A percentile compares a stretch with the other conserved stretches of the same genome.
These are phyloP conservation scores for Trypanosoma scelopori DNA, from an alignment of 208 protist genomes.

Conservation along the genomic window DNA sequence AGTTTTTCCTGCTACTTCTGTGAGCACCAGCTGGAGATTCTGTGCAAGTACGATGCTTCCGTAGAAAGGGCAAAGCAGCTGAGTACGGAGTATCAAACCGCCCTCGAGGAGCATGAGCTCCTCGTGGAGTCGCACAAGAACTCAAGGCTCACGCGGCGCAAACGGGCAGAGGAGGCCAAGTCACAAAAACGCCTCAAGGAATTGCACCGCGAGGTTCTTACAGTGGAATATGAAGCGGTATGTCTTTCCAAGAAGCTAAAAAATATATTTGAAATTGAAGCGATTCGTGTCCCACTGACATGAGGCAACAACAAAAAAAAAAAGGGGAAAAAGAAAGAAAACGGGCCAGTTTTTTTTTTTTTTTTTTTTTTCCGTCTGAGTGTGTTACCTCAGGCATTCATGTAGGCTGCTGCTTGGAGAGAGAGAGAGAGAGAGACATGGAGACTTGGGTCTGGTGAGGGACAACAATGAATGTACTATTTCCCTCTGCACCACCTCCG, in stretches of 20 bases:
- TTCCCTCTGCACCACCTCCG: background rate
- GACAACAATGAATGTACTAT: background rate
- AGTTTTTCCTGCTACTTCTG: slow-evolving; percentile 46
- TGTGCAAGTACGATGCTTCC: slow-evolving; percentile 45
- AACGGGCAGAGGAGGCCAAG: slow-evolving; percentile 34
- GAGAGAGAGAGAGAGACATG: background rate
- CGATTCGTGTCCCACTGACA: slow-evolving; percentile 47
- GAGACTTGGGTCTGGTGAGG: background rate
- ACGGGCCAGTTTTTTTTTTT: too few species aligned
- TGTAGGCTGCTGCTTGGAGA: background rate
- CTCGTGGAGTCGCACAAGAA: slow-evolving; percentile 26
- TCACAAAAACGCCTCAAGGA: slow-evolving; percentile 18
- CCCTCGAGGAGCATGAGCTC: slow-evolving; percentile 17
- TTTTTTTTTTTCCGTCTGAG: too few species aligned
- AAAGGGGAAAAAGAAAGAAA: too few species aligned
- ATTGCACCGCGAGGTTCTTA: slow-evolving; percentile 24
- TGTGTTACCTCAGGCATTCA: background rate
- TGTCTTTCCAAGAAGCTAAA: slow-evolving; percentile 39
- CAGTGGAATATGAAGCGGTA: slow-evolving; percentile 36
- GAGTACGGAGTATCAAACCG: slow-evolving; percentile 14
- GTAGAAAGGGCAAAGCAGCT: slow-evolving; percentile 19
- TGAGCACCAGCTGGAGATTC: slow-evolving; percentile 35
- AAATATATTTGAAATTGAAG: slow-evolving; percentile 60
- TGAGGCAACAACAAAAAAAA: background rate
- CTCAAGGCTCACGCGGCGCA: slow-evolving; percentile 21